phyloP scores from a whole-genome alignment of 116 monocot genomes.

The Cymodocea nodosa region DNA sequence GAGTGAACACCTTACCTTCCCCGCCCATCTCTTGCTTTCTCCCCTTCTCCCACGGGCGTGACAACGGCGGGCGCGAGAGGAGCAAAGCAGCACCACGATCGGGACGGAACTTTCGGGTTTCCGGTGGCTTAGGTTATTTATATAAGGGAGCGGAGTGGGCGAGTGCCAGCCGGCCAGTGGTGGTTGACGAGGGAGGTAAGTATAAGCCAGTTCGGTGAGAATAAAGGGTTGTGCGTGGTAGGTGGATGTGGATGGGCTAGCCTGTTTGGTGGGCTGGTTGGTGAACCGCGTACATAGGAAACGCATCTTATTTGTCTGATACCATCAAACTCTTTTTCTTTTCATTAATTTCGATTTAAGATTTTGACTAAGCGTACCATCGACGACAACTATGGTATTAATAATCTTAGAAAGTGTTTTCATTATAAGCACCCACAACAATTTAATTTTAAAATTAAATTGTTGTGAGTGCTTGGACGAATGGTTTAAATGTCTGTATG shows the following conservation, averaged over 20 bases:
- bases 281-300: too few relatives aligned
- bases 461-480: too few relatives aligned
- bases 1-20: conserved; percentile 5
- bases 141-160: background rate
- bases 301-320: too few relatives aligned
- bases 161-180: background rate
- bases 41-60: background rate
- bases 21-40: background rate
- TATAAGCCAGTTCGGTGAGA: background rate
- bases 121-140: background rate
- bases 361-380: too few relatives aligned
- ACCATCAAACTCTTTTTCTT: too few relatives aligned
- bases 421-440: too few relatives aligned
- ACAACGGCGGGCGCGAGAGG: background rate
- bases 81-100: background rate
- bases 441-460: too few relatives aligned
- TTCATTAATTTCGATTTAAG: too few relatives aligned
- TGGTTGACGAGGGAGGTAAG: background rate
- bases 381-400: too few relatives aligned
- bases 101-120: background rate
- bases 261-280: background rate
- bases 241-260: background rate
- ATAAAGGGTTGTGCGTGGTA: background rate
- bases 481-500: too few relatives aligned
- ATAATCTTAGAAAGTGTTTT: too few relatives aligned